Base-by-base conservation (phyloP, 2,329 filamentous ascomycete species). In the Aspergillus terreus region DNA sequence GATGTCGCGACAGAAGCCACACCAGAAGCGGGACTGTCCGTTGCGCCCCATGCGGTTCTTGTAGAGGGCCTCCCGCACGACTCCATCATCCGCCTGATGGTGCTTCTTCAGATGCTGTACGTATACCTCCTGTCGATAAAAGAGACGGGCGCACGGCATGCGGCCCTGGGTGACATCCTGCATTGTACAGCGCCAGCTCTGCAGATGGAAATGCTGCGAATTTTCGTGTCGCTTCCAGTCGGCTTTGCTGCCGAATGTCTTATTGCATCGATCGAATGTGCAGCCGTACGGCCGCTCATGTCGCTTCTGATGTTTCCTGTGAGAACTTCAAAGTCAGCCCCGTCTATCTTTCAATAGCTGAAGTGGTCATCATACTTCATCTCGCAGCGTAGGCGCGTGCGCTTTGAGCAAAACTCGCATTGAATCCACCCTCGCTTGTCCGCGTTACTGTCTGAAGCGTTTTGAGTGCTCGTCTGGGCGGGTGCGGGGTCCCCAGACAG, bases 191-290 rank as follows among this genome's bases (percentile, higher is more conserved):
- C 81, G 82, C 84, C 88, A 96, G 44, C 79, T 78, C 62, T 91
- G 86, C 5, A 81, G 69, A 52, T 87, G 82, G 54, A 82, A 83
- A 66, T 96, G 91, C 63, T 92, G 87, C 14, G 82, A 84, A 58
- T 84, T 87, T 64, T 96, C 92, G 63, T 96, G 92, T 1, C 92
- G 83, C 66, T 95, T 95, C 92, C 84, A 96, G 69, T 96, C 92
- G 53, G 90, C 92, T 66, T 96, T 95, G 69, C 88, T 92, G n/a
- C 92, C 92, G 59, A 96, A 96, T 0, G 67, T 76, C 63, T 90
- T 91, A 45, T 72, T 69, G 63, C 92, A 96, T 27, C 74, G 71
- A 7, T 76, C 70, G 57, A 85, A 88, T 0, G 90, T 95, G 69
- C 92, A 96, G 11, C 84, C 85, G 56, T 92, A 96, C 0, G 90